Percentiles rank a stretch among this genome's conserved stretches.
These are phyloP conservation scores for Hygrophorus pudorinus DNA, from an alignment of 768 basidiomycete species.

Conservation along the genomic window DNA sequence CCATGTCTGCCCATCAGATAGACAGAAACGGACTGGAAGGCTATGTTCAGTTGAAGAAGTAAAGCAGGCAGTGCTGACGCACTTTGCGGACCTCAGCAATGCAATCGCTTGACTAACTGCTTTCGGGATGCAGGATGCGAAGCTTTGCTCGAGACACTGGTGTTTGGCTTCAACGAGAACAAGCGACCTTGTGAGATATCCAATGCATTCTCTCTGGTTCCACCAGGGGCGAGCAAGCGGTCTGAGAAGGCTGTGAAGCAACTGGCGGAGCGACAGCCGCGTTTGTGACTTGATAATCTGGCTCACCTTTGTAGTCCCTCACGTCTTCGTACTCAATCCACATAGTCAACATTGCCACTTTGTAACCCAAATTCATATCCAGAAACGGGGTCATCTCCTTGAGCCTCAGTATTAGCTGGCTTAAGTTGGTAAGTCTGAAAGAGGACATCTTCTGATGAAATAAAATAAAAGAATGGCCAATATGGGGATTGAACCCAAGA, in stretches of 20 bases:
- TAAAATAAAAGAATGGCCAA: too few relatives aligned
- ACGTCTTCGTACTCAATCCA: constrained; percentile 16
- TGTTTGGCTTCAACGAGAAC: constrained; percentile 19
- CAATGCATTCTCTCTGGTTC: constrained; percentile 16
- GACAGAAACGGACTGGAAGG: constrained; percentile 22
- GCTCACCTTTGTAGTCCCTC: constrained; percentile 16
- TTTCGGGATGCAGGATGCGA: constrained; percentile 17
- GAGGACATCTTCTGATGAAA: too few relatives aligned
- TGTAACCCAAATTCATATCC: constrained; percentile 20
- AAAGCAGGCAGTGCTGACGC: constrained; percentile 9
- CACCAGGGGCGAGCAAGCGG: constrained; percentile 17
- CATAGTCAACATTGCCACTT: constrained; percentile 21
- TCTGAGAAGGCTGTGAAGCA: constrained; percentile 13
- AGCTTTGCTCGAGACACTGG: constrained; percentile 11
- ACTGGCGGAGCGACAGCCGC: constrained; percentile 7
- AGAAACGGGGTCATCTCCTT: constrained; percentile 13
- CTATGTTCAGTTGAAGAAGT: constrained; percentile 12
- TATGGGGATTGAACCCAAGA: too few relatives aligned
- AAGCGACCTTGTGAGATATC: constrained; percentile 14
- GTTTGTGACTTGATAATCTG: constrained; percentile 9
- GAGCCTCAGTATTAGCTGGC: too few relatives aligned
- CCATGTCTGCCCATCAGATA: constrained; percentile 23
- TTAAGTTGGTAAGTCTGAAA: too few relatives aligned
- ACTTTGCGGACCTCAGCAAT: constrained; percentile 18
- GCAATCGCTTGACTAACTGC: constrained; percentile 23